Evolutionary conservation across 805 yeast species (phyloP), one percentile per base, ranked within the genome.

Genomic region (Candida jianshihensis): DNA sequence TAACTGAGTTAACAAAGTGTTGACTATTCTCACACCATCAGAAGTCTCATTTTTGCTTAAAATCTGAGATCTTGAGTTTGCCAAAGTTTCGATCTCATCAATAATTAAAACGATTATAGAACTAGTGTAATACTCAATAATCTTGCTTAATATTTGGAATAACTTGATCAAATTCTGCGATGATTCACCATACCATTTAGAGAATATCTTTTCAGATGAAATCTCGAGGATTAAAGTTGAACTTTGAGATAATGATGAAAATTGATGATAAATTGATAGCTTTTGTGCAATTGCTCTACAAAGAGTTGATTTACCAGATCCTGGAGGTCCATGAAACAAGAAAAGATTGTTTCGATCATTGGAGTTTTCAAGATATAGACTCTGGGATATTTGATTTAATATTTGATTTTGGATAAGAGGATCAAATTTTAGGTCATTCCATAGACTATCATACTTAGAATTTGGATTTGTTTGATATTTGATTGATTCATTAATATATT

Each of bases 161-260:
- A 69, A 42, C 11, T 40, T 37, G 17, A 57, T 59, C 13, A 69
- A 43, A 33, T 66, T 65, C 36, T 63, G 66, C 5, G 72, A 61
- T 19, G 70, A 63, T 42, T 69, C 72, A 6, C 72, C 71, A 42
- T 63, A 60, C 64, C 70, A 70, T 41, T 66, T 57, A 4, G 74
- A 68, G 36, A 68, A 66, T 2, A 70, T 48, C 26, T 58, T 54
- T 7, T 70, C 62, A 37, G 71, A 66, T 2, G 68, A 57, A 3
- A 68, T 35, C 37, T 70, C 73, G n/a, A 70, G 43, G 10, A 68
- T 38, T 3, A 59, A 37, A 1, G 66, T 63, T 13, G 31, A 29
- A 24, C 15, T 44, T 46, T 14, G 21, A 35, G 26, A 27, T 35
- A 17, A 61, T 16, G 13, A 9, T 5, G 11, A 14, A 27, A 13